Conservation (phyloP, 352 stramenopile genomes). For the Globisporangium okanoganense region DNA sequence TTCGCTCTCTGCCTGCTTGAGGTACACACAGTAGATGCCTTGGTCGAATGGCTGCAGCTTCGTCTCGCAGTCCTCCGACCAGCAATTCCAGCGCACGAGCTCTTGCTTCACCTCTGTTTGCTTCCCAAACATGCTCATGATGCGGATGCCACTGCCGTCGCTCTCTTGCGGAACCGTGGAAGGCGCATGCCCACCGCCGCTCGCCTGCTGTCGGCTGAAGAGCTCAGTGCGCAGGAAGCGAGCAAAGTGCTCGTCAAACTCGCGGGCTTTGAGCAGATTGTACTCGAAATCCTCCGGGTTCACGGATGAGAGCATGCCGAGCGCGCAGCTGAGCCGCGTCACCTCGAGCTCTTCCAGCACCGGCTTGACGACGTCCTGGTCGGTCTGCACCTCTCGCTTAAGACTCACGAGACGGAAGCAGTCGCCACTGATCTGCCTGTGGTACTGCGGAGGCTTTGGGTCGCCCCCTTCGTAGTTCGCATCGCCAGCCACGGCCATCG, state of each 20-base stretch:
- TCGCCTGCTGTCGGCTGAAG: slow-evolving; percentile 14
- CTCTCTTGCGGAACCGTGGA: background rate
- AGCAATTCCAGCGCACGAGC: slow-evolving; percentile 26
- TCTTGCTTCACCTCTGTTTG: slow-evolving; percentile 42
- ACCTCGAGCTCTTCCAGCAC: slow-evolving; percentile 68
- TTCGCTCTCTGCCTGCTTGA: background rate
- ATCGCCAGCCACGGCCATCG: background rate
- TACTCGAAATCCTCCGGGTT: slow-evolving; percentile 46
- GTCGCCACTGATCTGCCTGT: slow-evolving; percentile 3
- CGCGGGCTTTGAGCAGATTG: slow-evolving; percentile 37
- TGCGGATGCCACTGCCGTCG: slow-evolving; percentile 13
- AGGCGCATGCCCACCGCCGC: background rate
- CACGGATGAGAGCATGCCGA: slow-evolving; percentile 42
- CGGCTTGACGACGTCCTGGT: slow-evolving; percentile 57
- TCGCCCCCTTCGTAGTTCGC: background rate
- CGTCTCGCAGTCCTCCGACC: slow-evolving; percentile 35
- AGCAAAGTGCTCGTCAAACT: slow-evolving; percentile 60
- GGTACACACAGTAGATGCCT: slow-evolving; percentile 20
- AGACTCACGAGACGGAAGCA: slow-evolving; percentile 59
- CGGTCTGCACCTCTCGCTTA: slow-evolving; percentile 46
- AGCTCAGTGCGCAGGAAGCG: slow-evolving; percentile 47
- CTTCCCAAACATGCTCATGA: slow-evolving; percentile 53
- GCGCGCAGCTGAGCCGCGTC: slow-evolving; percentile 45
- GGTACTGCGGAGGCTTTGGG: background rate
- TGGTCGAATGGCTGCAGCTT: slow-evolving; percentile 32